Conservation (phyloP, 2,329 filamentous ascomycete genomes). For the Falciphora oryzae region DNA sequence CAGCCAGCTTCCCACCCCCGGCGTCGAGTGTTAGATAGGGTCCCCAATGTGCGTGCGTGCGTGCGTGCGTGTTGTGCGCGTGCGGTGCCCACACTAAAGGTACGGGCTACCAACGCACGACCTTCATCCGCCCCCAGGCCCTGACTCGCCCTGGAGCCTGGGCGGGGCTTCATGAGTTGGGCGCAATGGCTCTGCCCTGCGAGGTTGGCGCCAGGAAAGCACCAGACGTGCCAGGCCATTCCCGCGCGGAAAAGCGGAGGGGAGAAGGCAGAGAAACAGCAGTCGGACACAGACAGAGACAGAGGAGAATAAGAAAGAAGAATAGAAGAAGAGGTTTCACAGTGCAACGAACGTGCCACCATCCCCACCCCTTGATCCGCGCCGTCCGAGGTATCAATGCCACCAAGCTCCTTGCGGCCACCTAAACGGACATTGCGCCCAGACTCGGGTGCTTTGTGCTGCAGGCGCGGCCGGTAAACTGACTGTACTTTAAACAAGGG, state of each 20-base stretch:
- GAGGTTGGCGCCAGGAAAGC: background rate
- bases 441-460: background rate
- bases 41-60: background rate
- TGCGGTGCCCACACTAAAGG: no score
- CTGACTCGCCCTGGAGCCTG: background rate
- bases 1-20: background rate
- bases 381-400: background rate
- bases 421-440: no score
- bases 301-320: background rate
- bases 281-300: background rate
- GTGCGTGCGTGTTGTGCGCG: background rate
- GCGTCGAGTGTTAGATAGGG: background rate
- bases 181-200: background rate
- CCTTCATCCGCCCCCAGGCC: background rate
- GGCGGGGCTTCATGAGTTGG: constrained; percentile 28
- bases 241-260: background rate
- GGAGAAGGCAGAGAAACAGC: background rate
- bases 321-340: background rate
- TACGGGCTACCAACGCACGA: background rate
- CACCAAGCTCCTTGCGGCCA: no score
- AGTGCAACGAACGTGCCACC: background rate
- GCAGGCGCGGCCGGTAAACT: background rate
- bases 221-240: background rate
- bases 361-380: background rate
- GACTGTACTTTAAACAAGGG: background rate